Conservation (phyloP, 768 basidiomycete species). For the Russula abietina region DNA sequence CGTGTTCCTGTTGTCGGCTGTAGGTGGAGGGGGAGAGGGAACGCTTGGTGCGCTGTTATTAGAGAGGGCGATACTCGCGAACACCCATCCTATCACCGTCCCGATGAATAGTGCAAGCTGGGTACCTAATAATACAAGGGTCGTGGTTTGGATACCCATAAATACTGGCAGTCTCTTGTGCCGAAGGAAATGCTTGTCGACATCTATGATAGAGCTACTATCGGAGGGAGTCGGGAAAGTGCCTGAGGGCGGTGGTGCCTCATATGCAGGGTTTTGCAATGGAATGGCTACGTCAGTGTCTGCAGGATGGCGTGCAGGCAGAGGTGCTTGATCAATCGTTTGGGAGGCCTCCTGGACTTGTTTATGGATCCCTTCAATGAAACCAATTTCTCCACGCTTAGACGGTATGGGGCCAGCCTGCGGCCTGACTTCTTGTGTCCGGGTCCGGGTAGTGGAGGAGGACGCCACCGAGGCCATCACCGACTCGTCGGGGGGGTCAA, state of each 20-base stretch:
- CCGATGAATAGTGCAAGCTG: constrained; percentile 39
- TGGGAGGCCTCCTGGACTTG: constrained; percentile 17
- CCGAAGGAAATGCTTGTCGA: constrained; percentile 36
- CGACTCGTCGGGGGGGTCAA: constrained; percentile 1
- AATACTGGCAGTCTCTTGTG: constrained; percentile 35
- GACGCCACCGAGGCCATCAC: constrained; percentile 30
- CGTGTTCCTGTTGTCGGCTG: neutral
- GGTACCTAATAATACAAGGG: constrained; percentile 38
- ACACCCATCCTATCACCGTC: constrained; percentile 52
- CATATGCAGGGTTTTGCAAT: neutral
- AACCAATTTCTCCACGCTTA: constrained; percentile 66
- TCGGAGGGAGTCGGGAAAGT: constrained; percentile 10
- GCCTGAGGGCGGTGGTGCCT: neutral
- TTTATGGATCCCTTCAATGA: constrained; percentile 38
- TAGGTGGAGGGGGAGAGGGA: neutral
- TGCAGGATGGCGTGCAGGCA: constrained; percentile 49
- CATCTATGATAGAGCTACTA: constrained; percentile 28
- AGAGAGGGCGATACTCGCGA: constrained; percentile 31
- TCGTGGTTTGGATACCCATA: constrained; percentile 42
- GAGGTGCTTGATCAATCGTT: constrained; percentile 1
- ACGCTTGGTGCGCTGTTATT: constrained; percentile 18
- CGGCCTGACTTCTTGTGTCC: constrained; percentile 33
- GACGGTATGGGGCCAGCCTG: constrained; percentile 58
- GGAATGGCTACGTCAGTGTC: constrained; percentile 32
- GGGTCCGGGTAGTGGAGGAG: constrained; percentile 7